These are phyloP conservation scores for Boletus insuetus DNA, from an alignment of 768 basidiomycete genomes.

Conservation along the genomic window DNA sequence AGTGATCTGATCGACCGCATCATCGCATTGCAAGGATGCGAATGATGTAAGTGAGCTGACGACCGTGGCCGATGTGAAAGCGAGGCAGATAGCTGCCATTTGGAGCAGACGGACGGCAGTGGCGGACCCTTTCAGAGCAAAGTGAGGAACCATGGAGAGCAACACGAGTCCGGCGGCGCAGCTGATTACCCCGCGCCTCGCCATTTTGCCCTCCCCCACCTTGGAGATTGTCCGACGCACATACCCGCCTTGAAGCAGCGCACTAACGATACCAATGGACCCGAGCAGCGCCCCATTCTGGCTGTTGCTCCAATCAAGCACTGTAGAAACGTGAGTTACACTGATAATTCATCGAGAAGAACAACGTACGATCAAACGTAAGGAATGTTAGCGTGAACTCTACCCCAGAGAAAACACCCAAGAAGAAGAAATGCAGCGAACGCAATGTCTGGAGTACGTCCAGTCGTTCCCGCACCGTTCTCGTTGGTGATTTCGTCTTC, in stretches of 20 bases:
- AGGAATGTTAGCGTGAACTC: conserved; percentile 97
- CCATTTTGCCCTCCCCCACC: conserved; percentile 80
- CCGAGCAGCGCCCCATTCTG: conserved; percentile 85
- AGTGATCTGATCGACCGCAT: conserved; percentile 54
- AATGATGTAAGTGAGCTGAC: conserved; percentile 91
- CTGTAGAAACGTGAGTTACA: conserved; percentile 36
- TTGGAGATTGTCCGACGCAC: conserved; percentile 78
- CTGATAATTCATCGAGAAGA: background rate
- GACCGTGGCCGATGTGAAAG: conserved; percentile 93
- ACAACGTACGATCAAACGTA: conserved; percentile 75
- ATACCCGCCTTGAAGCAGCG: conserved; percentile 90
- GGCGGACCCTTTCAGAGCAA: conserved; percentile 39
- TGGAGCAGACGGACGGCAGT: conserved; percentile 55
- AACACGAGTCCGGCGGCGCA: conserved; percentile 71
- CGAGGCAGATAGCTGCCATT: conserved; percentile 78
- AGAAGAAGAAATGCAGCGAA: conserved; percentile 77
- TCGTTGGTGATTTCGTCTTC: conserved; percentile 13
- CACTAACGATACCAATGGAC: conserved; percentile 88
- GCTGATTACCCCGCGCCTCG: conserved; percentile 71
- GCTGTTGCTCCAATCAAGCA: conserved; percentile 85
- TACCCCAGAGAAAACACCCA: conserved; percentile 89
- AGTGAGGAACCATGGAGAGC: conserved; percentile 68
- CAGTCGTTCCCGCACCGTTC: conserved; percentile 49
- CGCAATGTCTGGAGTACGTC: conserved; percentile 57
- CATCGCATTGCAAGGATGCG: conserved; percentile 89